phyloP scores from a whole-genome alignment of 225 moss, liverwort and hornwort species.

The Marchantia polymorpha region DNA sequence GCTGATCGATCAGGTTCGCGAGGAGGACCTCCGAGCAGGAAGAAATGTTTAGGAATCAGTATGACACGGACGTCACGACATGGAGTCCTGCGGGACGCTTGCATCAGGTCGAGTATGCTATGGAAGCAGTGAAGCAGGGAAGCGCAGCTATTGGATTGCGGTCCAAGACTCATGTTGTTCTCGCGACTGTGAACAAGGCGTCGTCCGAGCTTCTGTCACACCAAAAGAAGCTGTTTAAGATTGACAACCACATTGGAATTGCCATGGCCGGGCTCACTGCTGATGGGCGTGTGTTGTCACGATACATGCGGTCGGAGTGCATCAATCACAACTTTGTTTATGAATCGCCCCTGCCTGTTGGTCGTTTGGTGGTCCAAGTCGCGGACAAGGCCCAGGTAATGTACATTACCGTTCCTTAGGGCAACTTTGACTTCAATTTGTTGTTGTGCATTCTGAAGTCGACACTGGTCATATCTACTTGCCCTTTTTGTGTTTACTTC shows the following conservation, averaged over 20 bases:
- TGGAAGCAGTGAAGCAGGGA: slow-evolving; percentile 99
- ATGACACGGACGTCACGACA: slow-evolving; percentile 96
- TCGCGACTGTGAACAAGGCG: slow-evolving; percentile 85
- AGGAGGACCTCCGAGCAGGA: neutral
- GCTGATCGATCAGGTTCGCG: neutral
- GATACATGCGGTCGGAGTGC: slow-evolving; percentile 89
- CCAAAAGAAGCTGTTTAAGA: slow-evolving; percentile 94
- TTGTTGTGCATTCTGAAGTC: neutral
- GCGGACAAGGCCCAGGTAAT: slow-evolving; percentile 88
- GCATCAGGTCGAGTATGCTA: slow-evolving; percentile 97
- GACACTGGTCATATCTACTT: too few species aligned
- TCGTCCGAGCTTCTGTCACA: slow-evolving; percentile 72
- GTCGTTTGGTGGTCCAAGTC: slow-evolving; percentile 87
- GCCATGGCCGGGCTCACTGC: slow-evolving; percentile 94
- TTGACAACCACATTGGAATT: slow-evolving; percentile 84
- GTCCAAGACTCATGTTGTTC: slow-evolving; percentile 76
- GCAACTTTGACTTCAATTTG: neutral
- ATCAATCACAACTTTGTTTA: slow-evolving; percentile 80
- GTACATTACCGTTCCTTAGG: neutral
- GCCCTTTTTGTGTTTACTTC: neutral
- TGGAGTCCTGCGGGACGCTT: slow-evolving; percentile 96
- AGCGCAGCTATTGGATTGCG: slow-evolving; percentile 89
- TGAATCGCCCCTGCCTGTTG: slow-evolving; percentile 82
- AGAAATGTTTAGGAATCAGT: slow-evolving; percentile 94
- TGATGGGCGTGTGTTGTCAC: slow-evolving; percentile 78